phyloP scores from a whole-genome alignment of 345 rosid species.

The Cardamine occulta region DNA sequence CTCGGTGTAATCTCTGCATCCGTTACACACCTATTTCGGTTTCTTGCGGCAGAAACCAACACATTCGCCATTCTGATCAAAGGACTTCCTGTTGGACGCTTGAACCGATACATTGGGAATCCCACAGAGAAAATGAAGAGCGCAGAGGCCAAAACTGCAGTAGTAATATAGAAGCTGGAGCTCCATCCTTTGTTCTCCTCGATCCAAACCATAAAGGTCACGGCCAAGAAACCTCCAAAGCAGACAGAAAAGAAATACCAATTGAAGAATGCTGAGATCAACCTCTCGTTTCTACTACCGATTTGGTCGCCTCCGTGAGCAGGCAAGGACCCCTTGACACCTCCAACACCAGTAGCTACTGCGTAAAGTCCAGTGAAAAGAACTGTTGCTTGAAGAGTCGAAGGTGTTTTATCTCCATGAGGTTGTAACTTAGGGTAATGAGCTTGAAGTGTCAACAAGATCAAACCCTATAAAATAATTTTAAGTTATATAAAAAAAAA shows the following conservation, averaged over 20 bases:
- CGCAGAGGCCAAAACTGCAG: conserved; percentile 39
- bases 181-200: conserved; percentile 67
- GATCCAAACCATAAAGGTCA: conserved; percentile 66
- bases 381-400: conserved; percentile 45
- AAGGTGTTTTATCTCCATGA: conserved; percentile 34
- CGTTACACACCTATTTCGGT: conserved; percentile 45
- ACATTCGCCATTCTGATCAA: conserved; percentile 53
- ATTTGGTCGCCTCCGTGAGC: conserved; percentile 74
- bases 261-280: conserved; percentile 58
- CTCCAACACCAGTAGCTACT: conserved; percentile 62
- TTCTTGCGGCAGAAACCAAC: conserved; percentile 49
- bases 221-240: conserved; percentile 54
- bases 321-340: conserved; percentile 63
- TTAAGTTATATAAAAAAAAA: neutral
- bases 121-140: conserved; percentile 52
- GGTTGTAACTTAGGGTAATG: conserved; percentile 50
- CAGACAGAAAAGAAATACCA: conserved; percentile 64
- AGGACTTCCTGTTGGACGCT: conserved; percentile 58
- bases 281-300: conserved; percentile 43
- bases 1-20: conserved; percentile 19
- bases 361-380: conserved; percentile 56
- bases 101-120: conserved; percentile 51
- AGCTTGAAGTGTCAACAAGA: conserved; percentile 60
- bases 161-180: conserved; percentile 47
- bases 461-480: conserved; percentile 50